A percentile compares a stretch with the other conserved stretches of the same genome.
Conservation (phyloP, 768 basidiomycete genomes). For the Glaciozyma antarctica region DNA sequence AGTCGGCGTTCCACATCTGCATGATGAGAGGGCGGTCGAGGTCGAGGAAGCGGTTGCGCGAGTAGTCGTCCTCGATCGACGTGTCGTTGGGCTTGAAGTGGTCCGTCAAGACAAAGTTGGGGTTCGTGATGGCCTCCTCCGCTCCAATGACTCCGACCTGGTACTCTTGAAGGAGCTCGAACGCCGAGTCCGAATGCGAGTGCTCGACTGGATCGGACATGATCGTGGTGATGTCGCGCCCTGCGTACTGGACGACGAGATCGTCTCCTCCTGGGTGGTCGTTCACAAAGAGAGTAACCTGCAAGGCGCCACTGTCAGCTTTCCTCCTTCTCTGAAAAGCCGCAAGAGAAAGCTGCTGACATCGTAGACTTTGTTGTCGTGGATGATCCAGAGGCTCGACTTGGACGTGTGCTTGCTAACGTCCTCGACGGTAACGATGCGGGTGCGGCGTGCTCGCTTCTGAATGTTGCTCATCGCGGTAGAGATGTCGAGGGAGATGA, state of each 20-base stretch:
- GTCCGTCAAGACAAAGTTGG: constrained; percentile 83
- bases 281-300: constrained; percentile 49
- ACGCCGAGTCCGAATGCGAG: constrained; percentile 82
- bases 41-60: constrained; percentile 85
- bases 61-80: constrained; percentile 66
- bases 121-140: constrained; percentile 62
- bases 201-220: constrained; percentile 78
- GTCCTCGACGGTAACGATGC: constrained; percentile 62
- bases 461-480: no score
- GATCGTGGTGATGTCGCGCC: constrained; percentile 64
- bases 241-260: constrained; percentile 69
- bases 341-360: constrained; percentile 40
- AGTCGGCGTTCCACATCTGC: constrained; percentile 82
- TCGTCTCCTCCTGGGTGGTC: constrained; percentile 97
- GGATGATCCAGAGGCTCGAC: constrained; percentile 70
- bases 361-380: constrained; percentile 77
- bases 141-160: constrained; percentile 70
- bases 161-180: constrained; percentile 83
- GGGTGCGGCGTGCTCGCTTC: not conserved
- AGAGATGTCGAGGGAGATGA: no score
- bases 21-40: constrained; percentile 62
- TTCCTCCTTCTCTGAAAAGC: not conserved
- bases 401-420: constrained; percentile 54
- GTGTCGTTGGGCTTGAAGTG: constrained; percentile 89
- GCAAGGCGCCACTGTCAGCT: not conserved